These are phyloP conservation scores for Cladobotryum mycophilum DNA, from an alignment of 2,329 filamentous ascomycete species.

Conservation along the genomic window DNA sequence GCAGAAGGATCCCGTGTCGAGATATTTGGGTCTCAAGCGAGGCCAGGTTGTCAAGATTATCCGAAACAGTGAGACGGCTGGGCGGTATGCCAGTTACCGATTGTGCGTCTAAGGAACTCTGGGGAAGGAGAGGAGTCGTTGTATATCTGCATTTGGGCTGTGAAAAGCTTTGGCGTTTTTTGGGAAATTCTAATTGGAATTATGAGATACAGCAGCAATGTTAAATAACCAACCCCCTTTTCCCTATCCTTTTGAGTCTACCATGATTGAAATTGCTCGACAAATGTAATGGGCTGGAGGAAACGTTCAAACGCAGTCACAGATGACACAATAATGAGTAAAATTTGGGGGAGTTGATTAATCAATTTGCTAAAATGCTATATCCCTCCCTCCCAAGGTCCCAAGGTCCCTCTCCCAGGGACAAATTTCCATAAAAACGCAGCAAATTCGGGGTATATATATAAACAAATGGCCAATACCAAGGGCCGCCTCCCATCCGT, in stretches of 20 bases:
- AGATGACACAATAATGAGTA: too few species aligned
- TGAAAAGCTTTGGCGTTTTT: constrained; percentile 8
- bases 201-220: constrained; percentile 4
- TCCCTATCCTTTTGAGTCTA: too few species aligned
- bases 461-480: not conserved
- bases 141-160: constrained; percentile 10
- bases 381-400: too few species aligned
- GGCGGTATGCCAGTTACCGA: constrained; percentile 92
- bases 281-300: too few species aligned
- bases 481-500: too few species aligned
- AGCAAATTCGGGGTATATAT: constrained; percentile 12
- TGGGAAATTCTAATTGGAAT: constrained; percentile 5
- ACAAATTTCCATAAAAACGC: constrained; percentile 1
- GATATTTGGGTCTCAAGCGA: constrained; percentile 82
- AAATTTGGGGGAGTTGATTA: too few species aligned
- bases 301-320: too few species aligned
- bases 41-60: constrained; percentile 99
- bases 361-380: too few species aligned
- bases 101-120: constrained; percentile 49
- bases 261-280: too few species aligned
- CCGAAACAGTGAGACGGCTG: constrained; percentile 87
- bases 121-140: not conserved
- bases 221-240: not conserved
- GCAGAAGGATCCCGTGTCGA: constrained; percentile 83
- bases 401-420: too few species aligned